phyloP scores from a whole-genome alignment of 257 asterid genomes.

The Jacaranda mimosifolia region DNA sequence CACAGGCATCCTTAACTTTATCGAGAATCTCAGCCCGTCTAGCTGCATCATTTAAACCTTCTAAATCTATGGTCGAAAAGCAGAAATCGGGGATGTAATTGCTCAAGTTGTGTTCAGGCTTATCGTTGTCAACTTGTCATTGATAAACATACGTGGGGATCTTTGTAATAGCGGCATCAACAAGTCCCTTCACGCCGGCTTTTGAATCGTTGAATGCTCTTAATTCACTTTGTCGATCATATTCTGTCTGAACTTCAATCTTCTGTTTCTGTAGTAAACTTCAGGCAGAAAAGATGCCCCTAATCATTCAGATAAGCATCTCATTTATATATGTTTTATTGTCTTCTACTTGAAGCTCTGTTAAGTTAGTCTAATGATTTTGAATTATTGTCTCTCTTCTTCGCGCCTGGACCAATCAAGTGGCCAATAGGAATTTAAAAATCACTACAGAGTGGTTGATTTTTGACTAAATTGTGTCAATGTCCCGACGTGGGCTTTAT shows the following conservation, averaged over 20 bases:
- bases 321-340: no score
- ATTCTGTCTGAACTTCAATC: conserved; percentile 1
- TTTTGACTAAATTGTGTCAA: no score
- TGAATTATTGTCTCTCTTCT: no score
- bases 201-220: conserved; percentile 39
- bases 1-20: conserved; percentile 26
- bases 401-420: no score
- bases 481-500: no score
- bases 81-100: background rate
- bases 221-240: conserved; percentile 24
- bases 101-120: background rate
- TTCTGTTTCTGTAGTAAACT: background rate
- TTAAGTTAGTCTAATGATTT: background rate
- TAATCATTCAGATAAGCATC: background rate
- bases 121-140: conserved; percentile 19
- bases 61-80: conserved; percentile 22
- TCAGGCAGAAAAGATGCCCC: background rate
- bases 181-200: conserved; percentile 40
- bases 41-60: background rate
- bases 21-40: background rate
- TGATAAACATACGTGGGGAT: conserved; percentile 32
- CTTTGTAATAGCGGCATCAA: conserved; percentile 33
- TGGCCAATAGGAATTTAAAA: no score
- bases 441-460: background rate
- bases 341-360: background rate